These are phyloP conservation scores for Pseudonitzschia delicatissima DNA, from an alignment of 108 stramenopile species.

Conservation along the genomic window DNA sequence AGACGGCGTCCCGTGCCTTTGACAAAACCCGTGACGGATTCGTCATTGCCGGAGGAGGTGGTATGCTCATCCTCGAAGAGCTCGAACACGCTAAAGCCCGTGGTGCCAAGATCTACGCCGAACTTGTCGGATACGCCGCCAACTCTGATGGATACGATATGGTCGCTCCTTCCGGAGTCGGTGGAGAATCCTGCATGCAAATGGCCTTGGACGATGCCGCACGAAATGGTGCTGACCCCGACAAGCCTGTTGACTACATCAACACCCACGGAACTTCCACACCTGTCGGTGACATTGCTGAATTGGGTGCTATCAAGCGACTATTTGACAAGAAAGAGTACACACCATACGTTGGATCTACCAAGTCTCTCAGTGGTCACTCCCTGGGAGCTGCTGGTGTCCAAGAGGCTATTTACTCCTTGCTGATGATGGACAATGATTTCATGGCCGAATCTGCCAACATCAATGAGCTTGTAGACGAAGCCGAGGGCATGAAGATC, in stretches of 20 bases:
- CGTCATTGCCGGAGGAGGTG: slow-evolving; percentile 98
- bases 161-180: slow-evolving; percentile 97
- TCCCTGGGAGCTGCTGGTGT: slow-evolving; percentile 98
- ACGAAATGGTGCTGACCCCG: slow-evolving; percentile 38
- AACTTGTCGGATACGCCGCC: slow-evolving; percentile 94
- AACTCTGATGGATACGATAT: slow-evolving; percentile 99
- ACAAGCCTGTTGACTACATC: slow-evolving; percentile 90
- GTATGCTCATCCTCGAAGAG: slow-evolving; percentile 94
- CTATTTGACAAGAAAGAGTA: slow-evolving; percentile 83
- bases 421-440: slow-evolving; percentile 93
- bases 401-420: slow-evolving; percentile 93
- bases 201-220: slow-evolving; percentile 86
- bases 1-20: slow-evolving; percentile 89
- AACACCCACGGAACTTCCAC: slow-evolving; percentile 99
- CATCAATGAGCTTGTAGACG: slow-evolving; percentile 85
- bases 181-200: slow-evolving; percentile 91
- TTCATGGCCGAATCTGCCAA: slow-evolving; percentile 95
- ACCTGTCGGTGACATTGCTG: slow-evolving; percentile 94
- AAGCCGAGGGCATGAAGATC: slow-evolving; percentile 92
- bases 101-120: slow-evolving; percentile 95
- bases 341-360: slow-evolving; percentile 91
- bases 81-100: slow-evolving; percentile 95
- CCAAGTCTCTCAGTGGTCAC: slow-evolving; percentile 96
- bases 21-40: slow-evolving; percentile 97
- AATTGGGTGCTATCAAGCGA: slow-evolving; percentile 91